phyloP scores from a whole-genome alignment of 2,329 filamentous ascomycete species.

The Cyphellophora europaea region DNA sequence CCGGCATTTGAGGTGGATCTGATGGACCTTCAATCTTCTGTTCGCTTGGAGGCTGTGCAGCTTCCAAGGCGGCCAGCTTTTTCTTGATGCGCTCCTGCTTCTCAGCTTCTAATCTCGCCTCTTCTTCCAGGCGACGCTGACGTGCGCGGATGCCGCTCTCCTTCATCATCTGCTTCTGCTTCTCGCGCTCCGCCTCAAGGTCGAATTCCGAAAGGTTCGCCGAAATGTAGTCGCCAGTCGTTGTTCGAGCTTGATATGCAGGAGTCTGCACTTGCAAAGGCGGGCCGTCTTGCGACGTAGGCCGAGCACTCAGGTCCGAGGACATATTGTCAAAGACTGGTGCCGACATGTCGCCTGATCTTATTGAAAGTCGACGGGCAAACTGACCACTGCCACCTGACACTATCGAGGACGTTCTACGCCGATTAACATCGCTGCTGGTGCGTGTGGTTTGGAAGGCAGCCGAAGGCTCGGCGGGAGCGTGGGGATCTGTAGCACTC shows the following conservation, averaged over 20 bases:
- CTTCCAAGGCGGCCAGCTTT: constrained; percentile 46
- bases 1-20: too few relatives aligned
- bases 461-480: constrained; percentile 71
- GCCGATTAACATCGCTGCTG: constrained; percentile 58
- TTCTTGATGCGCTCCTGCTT: constrained; percentile 48
- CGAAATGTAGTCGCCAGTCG: constrained; percentile 21
- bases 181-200: constrained; percentile 18
- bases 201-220: constrained; percentile 8
- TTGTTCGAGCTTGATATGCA: constrained; percentile 21
- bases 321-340: constrained; percentile 26
- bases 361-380: constrained; percentile 53
- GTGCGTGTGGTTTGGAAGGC: constrained; percentile 74
- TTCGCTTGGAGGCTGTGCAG: constrained; percentile 27
- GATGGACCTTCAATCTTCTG: too few relatives aligned
- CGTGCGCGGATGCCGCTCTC: constrained; percentile 49
- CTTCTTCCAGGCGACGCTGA: constrained; percentile 44
- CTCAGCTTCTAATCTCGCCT: constrained; percentile 47
- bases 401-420: constrained; percentile 81
- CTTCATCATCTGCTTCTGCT: constrained; percentile 52
- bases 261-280: constrained; percentile 13
- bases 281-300: constrained; percentile 18
- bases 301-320: constrained; percentile 26
- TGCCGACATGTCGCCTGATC: constrained; percentile 34
- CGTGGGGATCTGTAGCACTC: constrained; percentile 48
- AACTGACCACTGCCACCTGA: constrained; percentile 73